Percentiles rank a stretch among this genome's conserved stretches.
These are phyloP conservation scores for Cyathus striatus DNA, from an alignment of 768 basidiomycete species.

Conservation along the genomic window DNA sequence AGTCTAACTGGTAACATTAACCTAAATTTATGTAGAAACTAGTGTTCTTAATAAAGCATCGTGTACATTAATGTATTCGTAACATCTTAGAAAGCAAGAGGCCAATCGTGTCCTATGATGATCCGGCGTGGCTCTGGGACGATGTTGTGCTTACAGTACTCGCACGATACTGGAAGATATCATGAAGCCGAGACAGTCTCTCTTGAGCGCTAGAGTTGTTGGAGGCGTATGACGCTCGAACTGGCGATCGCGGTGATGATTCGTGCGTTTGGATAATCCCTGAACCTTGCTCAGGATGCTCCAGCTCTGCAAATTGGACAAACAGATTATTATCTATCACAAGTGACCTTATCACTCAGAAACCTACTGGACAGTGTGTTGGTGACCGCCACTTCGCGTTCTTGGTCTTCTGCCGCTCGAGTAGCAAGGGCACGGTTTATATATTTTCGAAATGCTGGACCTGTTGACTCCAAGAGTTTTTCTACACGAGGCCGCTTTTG, in stretches of 20 bases:
- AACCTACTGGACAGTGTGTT: constrained; percentile 74
- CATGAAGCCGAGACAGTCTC: constrained; percentile 68
- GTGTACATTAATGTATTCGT: too few species aligned
- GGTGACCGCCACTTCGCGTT: constrained; percentile 76
- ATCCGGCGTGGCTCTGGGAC: constrained; percentile 26
- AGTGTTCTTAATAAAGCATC: too few species aligned
- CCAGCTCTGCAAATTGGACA: constrained; percentile 56
- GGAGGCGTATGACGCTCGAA: constrained; percentile 10
- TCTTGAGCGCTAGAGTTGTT: constrained; percentile 47
- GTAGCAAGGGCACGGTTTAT: constrained; percentile 84
- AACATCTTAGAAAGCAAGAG: too few species aligned
- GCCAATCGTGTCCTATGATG: too few species aligned
- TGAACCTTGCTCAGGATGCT: constrained; percentile 43
- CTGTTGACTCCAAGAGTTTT: constrained; percentile 84
- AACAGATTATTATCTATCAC: too few species aligned
- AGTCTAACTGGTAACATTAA: too few species aligned
- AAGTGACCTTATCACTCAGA: too few species aligned
- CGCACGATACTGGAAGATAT: constrained; percentile 79
- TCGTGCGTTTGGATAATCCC: constrained; percentile 18
- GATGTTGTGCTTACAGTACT: constrained; percentile 65
- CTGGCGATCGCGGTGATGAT: constrained; percentile 18
- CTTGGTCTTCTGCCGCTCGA: constrained; percentile 82
- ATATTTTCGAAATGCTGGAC: constrained; percentile 87
- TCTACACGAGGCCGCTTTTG: constrained; percentile 80
- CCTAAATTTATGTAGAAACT: too few species aligned